Evolutionary conservation across 1,284 basidiomycete genomes (phyloP).

Genomic region (Mixia osmundae): DNA sequence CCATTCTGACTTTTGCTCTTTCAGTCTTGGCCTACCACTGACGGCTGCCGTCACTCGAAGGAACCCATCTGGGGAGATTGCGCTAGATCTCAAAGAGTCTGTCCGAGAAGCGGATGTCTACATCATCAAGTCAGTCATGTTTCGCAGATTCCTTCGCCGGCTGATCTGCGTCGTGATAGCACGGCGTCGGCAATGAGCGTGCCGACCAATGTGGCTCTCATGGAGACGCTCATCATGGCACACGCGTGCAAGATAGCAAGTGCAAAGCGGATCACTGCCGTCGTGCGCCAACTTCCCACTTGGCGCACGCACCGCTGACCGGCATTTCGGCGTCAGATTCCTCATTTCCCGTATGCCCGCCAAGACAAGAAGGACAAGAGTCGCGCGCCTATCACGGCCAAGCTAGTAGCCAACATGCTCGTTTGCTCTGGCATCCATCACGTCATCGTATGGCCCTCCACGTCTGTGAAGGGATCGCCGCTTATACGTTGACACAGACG

Average conservation of each 20-base stretch:
- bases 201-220: constrained; percentile 17
- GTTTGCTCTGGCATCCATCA: constrained; percentile 85
- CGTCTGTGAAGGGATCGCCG: neutral
- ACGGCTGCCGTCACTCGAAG: constrained; percentile 5
- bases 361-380: constrained; percentile 99
- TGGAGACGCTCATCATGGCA: constrained; percentile 56
- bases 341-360: constrained; percentile 78
- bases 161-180: constrained; percentile 3
- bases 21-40: constrained; percentile 57
- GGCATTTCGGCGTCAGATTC: constrained; percentile 20
- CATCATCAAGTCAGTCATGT: constrained; percentile 48
- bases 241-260: constrained; percentile 78
- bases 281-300: constrained; percentile 23
- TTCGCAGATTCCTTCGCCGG: constrained; percentile 6
- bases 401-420: constrained; percentile 97
- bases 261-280: constrained; percentile 85
- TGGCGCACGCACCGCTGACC: constrained; percentile 1
- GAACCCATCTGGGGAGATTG: constrained; percentile 67
- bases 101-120: constrained; percentile 98
- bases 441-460: constrained; percentile 53
- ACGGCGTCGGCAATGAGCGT: constrained; percentile 15
- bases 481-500: constrained; percentile 35
- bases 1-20: neutral
- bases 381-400: constrained; percentile 92
- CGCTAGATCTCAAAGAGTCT: constrained; percentile 42